Conservation (phyloP, 2,329 filamentous ascomycete genomes). For the Penicillium italicum region DNA sequence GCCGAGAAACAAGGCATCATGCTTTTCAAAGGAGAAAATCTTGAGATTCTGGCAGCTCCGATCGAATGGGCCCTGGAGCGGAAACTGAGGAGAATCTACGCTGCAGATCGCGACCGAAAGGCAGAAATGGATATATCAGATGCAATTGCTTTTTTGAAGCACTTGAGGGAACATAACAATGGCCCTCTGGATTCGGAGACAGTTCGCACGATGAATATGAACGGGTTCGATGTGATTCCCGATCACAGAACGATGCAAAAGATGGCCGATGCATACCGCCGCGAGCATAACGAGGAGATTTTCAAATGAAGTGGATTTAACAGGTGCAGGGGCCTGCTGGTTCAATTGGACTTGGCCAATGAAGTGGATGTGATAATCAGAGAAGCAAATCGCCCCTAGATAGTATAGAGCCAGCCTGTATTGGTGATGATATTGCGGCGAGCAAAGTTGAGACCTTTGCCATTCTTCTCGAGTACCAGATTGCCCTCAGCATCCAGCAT, state of each 20-base stretch:
- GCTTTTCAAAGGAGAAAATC: conserved; percentile 27
- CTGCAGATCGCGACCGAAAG: conserved; percentile 21
- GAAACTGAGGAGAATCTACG: conserved; percentile 33
- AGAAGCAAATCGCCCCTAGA: conserved; percentile 10
- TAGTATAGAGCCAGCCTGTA: conserved; percentile 26
- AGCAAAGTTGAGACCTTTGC: conserved; percentile 20
- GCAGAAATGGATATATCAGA: conserved; percentile 29
- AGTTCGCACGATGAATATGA: conserved; percentile 28
- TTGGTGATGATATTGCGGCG: conserved; percentile 27
- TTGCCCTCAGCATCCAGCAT: conserved; percentile 14
- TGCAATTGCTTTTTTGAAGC: conserved; percentile 29
- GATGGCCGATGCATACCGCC: conserved; percentile 28
- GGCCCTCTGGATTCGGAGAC: conserved; percentile 26
- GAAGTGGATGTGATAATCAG: neutral
- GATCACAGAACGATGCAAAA: conserved; percentile 29
- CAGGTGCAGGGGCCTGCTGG: neutral
- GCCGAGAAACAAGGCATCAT: conserved; percentile 33
- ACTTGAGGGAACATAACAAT: conserved; percentile 21
- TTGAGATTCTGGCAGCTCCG: conserved; percentile 32
- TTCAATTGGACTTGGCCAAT: neutral
- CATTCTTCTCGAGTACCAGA: conserved; percentile 22
- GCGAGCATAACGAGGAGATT: conserved; percentile 24
- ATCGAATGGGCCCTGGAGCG: conserved; percentile 36
- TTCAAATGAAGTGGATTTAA: conserved; percentile 11
- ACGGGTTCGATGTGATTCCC: conserved; percentile 29